Base-by-base conservation (phyloP, 352 stramenopile species). In the Elongisporangium prolatum region DNA sequence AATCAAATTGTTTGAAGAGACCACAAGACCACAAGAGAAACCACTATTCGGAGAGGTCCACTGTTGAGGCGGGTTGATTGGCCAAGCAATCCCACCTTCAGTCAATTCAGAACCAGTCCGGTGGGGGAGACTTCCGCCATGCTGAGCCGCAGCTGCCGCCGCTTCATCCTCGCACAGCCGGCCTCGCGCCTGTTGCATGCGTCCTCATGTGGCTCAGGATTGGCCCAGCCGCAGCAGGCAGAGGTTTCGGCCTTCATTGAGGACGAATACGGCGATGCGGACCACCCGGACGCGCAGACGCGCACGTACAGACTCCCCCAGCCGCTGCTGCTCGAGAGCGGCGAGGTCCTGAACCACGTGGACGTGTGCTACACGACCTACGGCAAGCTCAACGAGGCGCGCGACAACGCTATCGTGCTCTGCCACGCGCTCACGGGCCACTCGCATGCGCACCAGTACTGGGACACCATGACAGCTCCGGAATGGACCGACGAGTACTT, bases 401-500 rank as follows among this genome's bases (percentile, higher is more conserved):
- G 78, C 16, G 87, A 97, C 71, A 98, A 98, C 61, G 92, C 92
- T 5, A 76, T 98, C 52, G 88, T 98, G 16, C 71, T 98, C 21
- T 98, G 93, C 70, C 94, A 98, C 69, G 96, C 93, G 14, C 75
- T 98, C n/a, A 98, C 94, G 21, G 94, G 93, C 28, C 97, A 98
- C 71, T 93, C 96, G 24, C 80, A 84, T 14, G 77, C 97, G 18
- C 91, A 98, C 59, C 79, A 95, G 21, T 98, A 96, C 87, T 98
- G 92, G 93, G 85, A 96, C 56, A 79, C 86, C 59, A 86, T 98
- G 65, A 78, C 98, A n/a, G 86, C 94, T 21, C 77, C 90, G 14
- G 95, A 97, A 69, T 97, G 98, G 86, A 98, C 94, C 7, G 79
- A 96, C 68, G 94, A 96, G 64, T 98, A 99, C 69, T 98, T 98